Evolutionary conservation across 345 rosid genomes (phyloP).

Genomic region (Euphorbia tirucalli): DNA sequence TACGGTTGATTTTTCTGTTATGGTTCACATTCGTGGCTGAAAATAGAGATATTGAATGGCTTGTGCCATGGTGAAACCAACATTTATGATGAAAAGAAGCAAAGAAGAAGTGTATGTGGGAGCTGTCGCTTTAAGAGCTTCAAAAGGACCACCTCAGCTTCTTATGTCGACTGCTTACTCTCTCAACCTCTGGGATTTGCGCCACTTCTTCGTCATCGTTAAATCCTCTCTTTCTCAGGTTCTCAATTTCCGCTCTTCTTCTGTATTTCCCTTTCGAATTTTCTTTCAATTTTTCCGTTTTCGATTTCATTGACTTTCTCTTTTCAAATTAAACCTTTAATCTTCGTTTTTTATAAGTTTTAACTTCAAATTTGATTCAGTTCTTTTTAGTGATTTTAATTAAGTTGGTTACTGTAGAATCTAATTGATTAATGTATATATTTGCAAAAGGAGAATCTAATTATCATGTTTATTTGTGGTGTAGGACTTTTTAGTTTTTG

Average conservation of each 20-base stretch:
- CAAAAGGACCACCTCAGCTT: conserved; percentile 55
- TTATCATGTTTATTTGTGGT: neutral
- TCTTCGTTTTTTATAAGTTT: no score
- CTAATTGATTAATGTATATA: no score
- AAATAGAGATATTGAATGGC: conserved; percentile 24
- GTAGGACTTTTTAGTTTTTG: conserved; percentile 40
- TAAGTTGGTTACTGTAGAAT: neutral
- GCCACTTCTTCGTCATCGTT: conserved; percentile 65
- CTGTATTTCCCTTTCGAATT: neutral
- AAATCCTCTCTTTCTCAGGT: conserved; percentile 49
- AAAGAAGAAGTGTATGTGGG: conserved; percentile 60
- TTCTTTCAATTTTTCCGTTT: no score
- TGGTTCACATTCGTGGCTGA: no score
- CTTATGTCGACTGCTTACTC: conserved; percentile 58
- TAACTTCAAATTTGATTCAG: no score
- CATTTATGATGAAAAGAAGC: conserved; percentile 11
- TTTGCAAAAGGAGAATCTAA: neutral
- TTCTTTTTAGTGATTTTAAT: neutral
- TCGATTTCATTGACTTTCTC: no score
- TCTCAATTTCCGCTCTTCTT: neutral
- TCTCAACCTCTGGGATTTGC: conserved; percentile 48
- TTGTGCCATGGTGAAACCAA: conserved; percentile 21
- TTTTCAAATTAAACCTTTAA: no score
- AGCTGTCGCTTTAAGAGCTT: conserved; percentile 54
- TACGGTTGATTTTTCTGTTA: no score